phyloP scores from a whole-genome alignment of 2,329 filamentous ascomycete species.

The Cercospora canescens region DNA sequence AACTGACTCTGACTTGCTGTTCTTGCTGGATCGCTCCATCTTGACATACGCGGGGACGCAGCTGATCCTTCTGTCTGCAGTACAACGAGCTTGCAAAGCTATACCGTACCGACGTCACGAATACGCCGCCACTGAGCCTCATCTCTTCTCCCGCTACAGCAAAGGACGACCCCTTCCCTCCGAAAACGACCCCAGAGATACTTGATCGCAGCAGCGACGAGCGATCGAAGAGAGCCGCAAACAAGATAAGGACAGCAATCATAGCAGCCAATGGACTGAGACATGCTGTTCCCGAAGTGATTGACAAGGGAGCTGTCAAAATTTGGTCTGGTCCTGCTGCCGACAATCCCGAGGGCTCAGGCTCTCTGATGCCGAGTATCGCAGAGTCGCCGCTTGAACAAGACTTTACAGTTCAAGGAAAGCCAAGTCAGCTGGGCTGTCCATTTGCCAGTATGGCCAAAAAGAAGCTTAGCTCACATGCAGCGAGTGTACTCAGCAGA shows the following conservation, averaged over 20 bases:
- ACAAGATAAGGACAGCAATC: slow-evolving; percentile 35
- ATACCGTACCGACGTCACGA: slow-evolving; percentile 23
- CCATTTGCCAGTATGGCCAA: slow-evolving; percentile 65
- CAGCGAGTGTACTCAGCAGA: slow-evolving; percentile 41
- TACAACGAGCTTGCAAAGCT: slow-evolving; percentile 37
- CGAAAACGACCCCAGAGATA: slow-evolving; percentile 37
- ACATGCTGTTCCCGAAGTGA: slow-evolving; percentile 14
- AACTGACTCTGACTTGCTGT: slow-evolving; percentile 42
- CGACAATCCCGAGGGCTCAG: slow-evolving; percentile 41
- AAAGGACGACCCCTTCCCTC: slow-evolving; percentile 13
- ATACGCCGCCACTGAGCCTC: slow-evolving; percentile 35
- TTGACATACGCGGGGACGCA: background rate
- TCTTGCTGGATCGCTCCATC: background rate
- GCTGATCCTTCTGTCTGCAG: slow-evolving; percentile 27
- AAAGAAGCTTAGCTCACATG: slow-evolving; percentile 42
- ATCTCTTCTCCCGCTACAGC: slow-evolving; percentile 32
- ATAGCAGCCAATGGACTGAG: slow-evolving; percentile 25
- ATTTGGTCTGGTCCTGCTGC: slow-evolving; percentile 37
- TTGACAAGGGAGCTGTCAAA: slow-evolving; percentile 27
- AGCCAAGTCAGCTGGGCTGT: slow-evolving; percentile 75
- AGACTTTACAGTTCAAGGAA: slow-evolving; percentile 86
- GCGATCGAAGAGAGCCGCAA: slow-evolving; percentile 37
- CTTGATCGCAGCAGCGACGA: slow-evolving; percentile 20
- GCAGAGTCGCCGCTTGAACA: slow-evolving; percentile 64
- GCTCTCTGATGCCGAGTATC: slow-evolving; percentile 39